Evolutionary conservation across 164 flowering plant species (phyloP), one percentile per base, ranked within the genome.

Genomic region (Macadamia tetraphylla): DNA sequence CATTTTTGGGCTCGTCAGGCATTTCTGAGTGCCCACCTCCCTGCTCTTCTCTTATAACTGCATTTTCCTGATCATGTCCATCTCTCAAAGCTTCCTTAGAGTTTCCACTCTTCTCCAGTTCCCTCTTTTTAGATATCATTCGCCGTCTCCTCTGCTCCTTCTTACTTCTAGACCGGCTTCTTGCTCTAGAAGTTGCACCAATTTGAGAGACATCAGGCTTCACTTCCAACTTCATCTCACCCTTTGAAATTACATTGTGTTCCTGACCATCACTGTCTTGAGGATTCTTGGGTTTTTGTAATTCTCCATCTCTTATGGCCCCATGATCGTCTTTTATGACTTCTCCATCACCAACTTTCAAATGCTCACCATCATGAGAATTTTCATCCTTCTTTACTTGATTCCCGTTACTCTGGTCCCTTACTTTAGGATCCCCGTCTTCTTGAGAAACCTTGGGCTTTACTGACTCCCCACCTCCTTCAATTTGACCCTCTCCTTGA

Each of bases 91-190:
- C 44, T 1, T 49, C 51, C 44, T 57, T 60, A 56, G 62, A 62
- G 63, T 58, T 69, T 23, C 51, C 53, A 67, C 53, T 64, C 66
- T 62, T 75, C 73, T 68, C 70, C 63, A 66, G 14, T 62, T 65
- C 32, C 65, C 72, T 67, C 15, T 51, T 65, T 56, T 60, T 78
- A 1, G 74, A 74, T 6, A 58, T 62, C 49, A 46, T 58, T 75
- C 76, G 77, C 80, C 80, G 67, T 68, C 75, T 79, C 67, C 73
- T 85, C 23, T 75, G 79, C 67, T 31, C 76, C 0, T 60, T 44
- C 62, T 63, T 73, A 32, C 71, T 67, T 18, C 57, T 29, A 30
- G 48, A 18, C 0, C 75, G 69, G 35, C 71, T 72, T 49, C 61
- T 73, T 4, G 3, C 60, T 62, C 64, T 65, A 12, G 64, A 46